phyloP scores from a whole-genome alignment of 169 alveolate species.

The Eimeria necatrix region DNA sequence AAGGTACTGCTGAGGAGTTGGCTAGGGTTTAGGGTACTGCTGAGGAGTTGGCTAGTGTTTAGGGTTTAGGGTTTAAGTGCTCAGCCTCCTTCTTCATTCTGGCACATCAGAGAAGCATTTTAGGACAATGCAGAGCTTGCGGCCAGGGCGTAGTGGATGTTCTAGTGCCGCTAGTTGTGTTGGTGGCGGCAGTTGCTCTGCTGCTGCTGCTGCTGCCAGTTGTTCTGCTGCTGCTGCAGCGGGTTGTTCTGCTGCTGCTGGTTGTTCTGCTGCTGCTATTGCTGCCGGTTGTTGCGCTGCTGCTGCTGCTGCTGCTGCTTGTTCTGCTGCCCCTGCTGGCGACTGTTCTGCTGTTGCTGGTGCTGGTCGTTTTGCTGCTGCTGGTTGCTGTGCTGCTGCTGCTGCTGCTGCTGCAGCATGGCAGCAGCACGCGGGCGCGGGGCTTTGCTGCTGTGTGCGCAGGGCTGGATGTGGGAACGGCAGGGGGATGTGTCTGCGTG shows the following conservation, averaged over 20 bases:
- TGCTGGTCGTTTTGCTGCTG: not conserved
- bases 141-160: too few relatives aligned
- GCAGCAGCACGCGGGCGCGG: not conserved
- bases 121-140: too few relatives aligned
- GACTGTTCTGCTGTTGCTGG: not conserved
- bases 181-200: too few relatives aligned
- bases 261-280: too few relatives aligned
- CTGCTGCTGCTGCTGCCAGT: too few relatives aligned
- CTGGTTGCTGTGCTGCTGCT: too few relatives aligned
- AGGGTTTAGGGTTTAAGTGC: constrained; percentile 1
- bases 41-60: not conserved
- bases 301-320: too few relatives aligned
- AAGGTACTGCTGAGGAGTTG: not conserved
- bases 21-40: not conserved
- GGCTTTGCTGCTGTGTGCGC: not conserved
- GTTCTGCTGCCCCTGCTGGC: not conserved
- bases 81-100: not conserved
- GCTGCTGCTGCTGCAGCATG: too few relatives aligned
- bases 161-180: too few relatives aligned
- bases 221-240: too few relatives aligned
- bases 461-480: constrained; percentile 81
- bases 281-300: too few relatives aligned
- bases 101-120: not conserved
- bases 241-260: too few relatives aligned
- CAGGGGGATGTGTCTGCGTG: constrained; percentile 81